Conservation (phyloP, 202 grass and related monocot genomes). For the Zoysia matrella region DNA sequence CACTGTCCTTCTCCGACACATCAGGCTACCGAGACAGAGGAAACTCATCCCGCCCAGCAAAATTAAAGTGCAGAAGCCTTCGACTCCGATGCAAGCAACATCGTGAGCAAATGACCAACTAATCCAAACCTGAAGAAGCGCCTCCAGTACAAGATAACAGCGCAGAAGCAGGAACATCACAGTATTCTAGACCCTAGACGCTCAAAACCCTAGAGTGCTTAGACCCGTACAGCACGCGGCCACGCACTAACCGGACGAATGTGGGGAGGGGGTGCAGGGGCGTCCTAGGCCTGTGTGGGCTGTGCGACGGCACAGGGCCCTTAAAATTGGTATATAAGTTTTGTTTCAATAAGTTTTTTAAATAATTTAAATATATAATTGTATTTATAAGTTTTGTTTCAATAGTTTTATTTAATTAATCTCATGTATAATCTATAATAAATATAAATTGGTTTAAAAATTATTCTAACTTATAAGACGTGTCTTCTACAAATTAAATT, state of each 20-base stretch:
- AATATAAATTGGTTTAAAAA: too few relatives aligned
- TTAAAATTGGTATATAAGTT: too few relatives aligned
- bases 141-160: not conserved
- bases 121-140: constrained; percentile 8
- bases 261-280: too few relatives aligned
- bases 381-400: too few relatives aligned
- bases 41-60: not conserved
- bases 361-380: too few relatives aligned
- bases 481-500: too few relatives aligned
- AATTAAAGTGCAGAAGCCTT: not conserved
- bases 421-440: too few relatives aligned
- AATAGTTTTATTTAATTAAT: too few relatives aligned
- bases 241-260: not conserved
- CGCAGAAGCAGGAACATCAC: not conserved
- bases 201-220: constrained; percentile 42
- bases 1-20: constrained; percentile 4
- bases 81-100: constrained; percentile 8
- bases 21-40: not conserved
- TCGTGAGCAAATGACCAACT: not conserved
- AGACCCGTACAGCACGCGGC: not conserved
- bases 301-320: too few relatives aligned
- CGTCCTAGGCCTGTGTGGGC: too few relatives aligned
- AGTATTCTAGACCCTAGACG: constrained; percentile 6
- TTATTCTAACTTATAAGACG: too few relatives aligned
- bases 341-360: too few relatives aligned